These are phyloP conservation scores for Isabelozyma pseudorhagii DNA, from an alignment of 805 yeast genomes.

Conservation along the genomic window DNA sequence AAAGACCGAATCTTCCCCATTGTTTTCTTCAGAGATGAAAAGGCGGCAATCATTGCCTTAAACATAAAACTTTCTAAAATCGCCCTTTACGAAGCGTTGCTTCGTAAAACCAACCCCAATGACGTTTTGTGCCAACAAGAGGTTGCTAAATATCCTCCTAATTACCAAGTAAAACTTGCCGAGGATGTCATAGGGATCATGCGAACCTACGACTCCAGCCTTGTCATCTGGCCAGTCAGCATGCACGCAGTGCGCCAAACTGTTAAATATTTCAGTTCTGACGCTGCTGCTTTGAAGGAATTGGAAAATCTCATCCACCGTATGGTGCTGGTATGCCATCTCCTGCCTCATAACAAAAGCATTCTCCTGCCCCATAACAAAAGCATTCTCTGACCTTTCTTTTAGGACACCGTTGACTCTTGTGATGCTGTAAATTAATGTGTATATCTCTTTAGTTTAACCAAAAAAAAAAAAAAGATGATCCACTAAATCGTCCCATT, in stretches of 20 bases:
- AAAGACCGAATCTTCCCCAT: conserved; percentile 24
- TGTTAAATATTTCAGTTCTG: conserved; percentile 19
- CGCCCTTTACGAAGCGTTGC: conserved; percentile 25
- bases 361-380: conserved; percentile 4
- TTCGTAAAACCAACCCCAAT: conserved; percentile 13
- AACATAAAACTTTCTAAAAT: conserved; percentile 28
- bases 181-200: conserved; percentile 37
- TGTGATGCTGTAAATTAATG: no score
- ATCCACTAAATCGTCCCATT: no score
- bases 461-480: no score
- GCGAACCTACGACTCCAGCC: conserved; percentile 32
- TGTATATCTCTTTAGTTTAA: no score
- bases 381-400: neutral
- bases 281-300: conserved; percentile 13
- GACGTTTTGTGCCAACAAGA: conserved; percentile 15
- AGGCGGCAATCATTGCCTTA: conserved; percentile 28
- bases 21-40: conserved; percentile 33
- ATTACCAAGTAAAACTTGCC: conserved; percentile 23
- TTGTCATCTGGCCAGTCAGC: conserved; percentile 32
- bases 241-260: conserved; percentile 31
- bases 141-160: conserved; percentile 18
- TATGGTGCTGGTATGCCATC: conserved; percentile 10
- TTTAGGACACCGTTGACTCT: no score
- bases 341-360: conserved; percentile 4
- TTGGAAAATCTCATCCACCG: conserved; percentile 17